Evolutionary conservation across 2,329 filamentous ascomycete genomes (phyloP).

Genomic region (Exophiala sp.): DNA sequence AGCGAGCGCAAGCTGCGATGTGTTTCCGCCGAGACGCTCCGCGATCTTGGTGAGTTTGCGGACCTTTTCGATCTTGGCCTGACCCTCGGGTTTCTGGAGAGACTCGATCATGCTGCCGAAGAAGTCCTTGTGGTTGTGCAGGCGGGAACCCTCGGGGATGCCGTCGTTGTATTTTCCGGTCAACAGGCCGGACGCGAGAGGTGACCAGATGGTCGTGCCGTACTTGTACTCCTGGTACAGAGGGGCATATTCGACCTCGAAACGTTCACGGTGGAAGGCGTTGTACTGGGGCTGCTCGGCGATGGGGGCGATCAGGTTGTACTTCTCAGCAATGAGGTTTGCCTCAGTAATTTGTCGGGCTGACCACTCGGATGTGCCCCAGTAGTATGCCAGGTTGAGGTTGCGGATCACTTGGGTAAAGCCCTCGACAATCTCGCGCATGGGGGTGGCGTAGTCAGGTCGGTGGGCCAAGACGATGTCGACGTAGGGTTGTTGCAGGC

Average conservation of each 20-base stretch:
- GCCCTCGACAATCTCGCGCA: constrained; percentile 66
- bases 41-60: constrained; percentile 53
- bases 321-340: constrained; percentile 48
- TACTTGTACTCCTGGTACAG: constrained; percentile 59
- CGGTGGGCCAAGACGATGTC: constrained; percentile 68
- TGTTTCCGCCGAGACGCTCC: constrained; percentile 59
- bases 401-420: constrained; percentile 68
- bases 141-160: constrained; percentile 56
- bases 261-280: constrained; percentile 58
- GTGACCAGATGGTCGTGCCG: constrained; percentile 62
- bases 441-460: constrained; percentile 59
- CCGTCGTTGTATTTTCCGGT: constrained; percentile 66
- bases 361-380: constrained; percentile 67
- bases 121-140: constrained; percentile 54
- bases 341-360: constrained; percentile 64
- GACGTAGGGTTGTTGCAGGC: constrained; percentile 64
- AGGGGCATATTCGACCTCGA: constrained; percentile 61
- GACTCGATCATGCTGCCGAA: constrained; percentile 48
- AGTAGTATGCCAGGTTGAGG: constrained; percentile 64
- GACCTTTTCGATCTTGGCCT: constrained; percentile 56
- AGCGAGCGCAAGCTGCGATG: constrained; percentile 53
- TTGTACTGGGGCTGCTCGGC: constrained; percentile 68
- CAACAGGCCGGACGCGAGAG: constrained; percentile 58
- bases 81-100: constrained; percentile 33
- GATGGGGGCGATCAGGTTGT: constrained; percentile 60